Conservation (phyloP, 2,329 filamentous ascomycete species). For the Neofusicoccum laricinum region DNA sequence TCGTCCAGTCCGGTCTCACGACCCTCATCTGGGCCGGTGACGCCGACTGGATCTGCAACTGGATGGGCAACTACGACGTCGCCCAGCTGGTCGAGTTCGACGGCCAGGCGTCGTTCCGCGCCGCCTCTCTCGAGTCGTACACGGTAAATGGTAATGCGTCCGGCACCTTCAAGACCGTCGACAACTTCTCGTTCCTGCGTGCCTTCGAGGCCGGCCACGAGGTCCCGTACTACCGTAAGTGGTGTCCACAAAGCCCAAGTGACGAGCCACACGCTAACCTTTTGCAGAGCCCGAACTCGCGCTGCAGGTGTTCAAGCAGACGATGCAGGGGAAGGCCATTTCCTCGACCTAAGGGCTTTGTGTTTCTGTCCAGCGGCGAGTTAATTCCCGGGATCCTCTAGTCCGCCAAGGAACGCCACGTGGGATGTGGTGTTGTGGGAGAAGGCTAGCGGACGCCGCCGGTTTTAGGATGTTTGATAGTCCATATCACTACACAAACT, state of each 20-base stretch:
- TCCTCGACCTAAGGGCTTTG: conserved; percentile 29
- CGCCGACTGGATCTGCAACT: conserved; percentile 49
- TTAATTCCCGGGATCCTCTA: too few relatives aligned
- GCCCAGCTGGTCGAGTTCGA: conserved; percentile 48
- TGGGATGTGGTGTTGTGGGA: too few relatives aligned
- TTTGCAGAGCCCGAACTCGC: conserved; percentile 41
- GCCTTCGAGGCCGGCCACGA: conserved; percentile 49
- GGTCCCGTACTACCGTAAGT: conserved; percentile 33
- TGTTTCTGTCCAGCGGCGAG: too few relatives aligned
- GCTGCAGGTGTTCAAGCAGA: conserved; percentile 49
- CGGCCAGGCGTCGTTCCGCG: conserved; percentile 41
- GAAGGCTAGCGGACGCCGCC: too few relatives aligned
- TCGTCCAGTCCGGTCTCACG: conserved; percentile 7
- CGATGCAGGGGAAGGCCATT: conserved; percentile 37
- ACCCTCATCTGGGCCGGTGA: conserved; percentile 30
- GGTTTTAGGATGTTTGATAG: too few relatives aligned
- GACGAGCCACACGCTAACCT: neutral
- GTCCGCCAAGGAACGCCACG: too few relatives aligned
- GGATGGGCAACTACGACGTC: conserved; percentile 39
- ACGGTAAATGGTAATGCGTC: conserved; percentile 47
- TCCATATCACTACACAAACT: too few relatives aligned
- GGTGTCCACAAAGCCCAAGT: too few relatives aligned
- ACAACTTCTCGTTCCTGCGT: conserved; percentile 50
- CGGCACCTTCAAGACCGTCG: conserved; percentile 51
- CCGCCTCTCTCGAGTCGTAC: conserved; percentile 40